Evolutionary conservation across 1,139 yeast genomes (phyloP).

Genomic region (Sugiyamaella grinbergsii): DNA sequence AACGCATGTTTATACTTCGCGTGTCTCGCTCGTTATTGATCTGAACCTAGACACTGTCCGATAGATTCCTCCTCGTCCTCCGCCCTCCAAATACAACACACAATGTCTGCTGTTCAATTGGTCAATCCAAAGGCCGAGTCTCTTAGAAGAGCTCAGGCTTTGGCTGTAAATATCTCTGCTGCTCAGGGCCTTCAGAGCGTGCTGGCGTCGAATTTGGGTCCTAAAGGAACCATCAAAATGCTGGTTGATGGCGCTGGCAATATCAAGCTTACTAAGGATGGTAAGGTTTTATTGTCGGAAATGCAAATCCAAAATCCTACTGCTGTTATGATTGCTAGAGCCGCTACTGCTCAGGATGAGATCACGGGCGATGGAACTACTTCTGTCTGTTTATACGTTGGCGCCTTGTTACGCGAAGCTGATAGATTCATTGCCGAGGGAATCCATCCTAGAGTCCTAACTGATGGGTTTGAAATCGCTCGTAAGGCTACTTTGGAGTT

Average conservation of each 20-base stretch:
- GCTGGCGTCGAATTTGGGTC: constrained; percentile 88
- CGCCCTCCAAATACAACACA: too few species aligned
- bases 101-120: constrained; percentile 58
- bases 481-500: constrained; percentile 71
- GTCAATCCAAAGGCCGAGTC: constrained; percentile 97
- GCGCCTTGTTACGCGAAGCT: constrained; percentile 92
- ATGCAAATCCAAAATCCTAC: constrained; percentile 99
- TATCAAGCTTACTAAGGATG: constrained; percentile 94
- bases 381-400: constrained; percentile 92
- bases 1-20: neutral
- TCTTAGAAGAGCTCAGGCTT: constrained; percentile 88
- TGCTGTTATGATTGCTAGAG: constrained; percentile 96
- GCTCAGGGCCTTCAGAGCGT: constrained; percentile 97
- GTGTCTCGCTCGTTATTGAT: neutral
- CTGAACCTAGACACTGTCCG: neutral
- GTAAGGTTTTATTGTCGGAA: constrained; percentile 87
- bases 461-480: constrained; percentile 94
- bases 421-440: constrained; percentile 92
- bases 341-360: constrained; percentile 98
- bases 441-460: constrained; percentile 90
- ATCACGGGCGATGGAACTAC: constrained; percentile 99
- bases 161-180: constrained; percentile 91
- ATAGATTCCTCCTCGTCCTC: too few species aligned
- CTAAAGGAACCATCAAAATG: constrained; percentile 95
- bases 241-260: constrained; percentile 96